Evolutionary conservation across 2,329 filamentous ascomycete species (phyloP), one percentile per base, ranked within the genome.

Genomic region (Ophiostoma perfectum): DNA sequence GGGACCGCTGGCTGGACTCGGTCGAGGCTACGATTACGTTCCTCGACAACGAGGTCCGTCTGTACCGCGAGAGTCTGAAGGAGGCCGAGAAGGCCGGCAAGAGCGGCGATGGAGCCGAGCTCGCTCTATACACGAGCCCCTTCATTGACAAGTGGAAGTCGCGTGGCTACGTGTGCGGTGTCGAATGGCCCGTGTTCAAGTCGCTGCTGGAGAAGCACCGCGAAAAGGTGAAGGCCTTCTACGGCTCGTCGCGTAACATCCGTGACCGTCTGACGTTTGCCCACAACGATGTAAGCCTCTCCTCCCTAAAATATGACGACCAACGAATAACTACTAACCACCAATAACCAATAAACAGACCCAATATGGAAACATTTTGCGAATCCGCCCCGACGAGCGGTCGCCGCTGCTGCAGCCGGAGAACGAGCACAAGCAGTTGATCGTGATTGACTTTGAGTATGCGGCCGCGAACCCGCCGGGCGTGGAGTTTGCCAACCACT

Each of bases 371-470:
- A 99, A 99, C 76, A 95, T 99, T 71, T 87, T 99, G 65, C 92
- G 93, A 49, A 78, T 89, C 65, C 81, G 82, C 2, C 86, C 86
- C 2, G 83, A 88, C 68, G 86, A 92, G 72, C 89, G 93, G 73
- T 97, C 93, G 0, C 95, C 94, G 0, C 85, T 98, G 7, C 84
- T 97, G 11, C 86, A 95, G 65, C 93, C 95, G 0, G 88, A 91
- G 69, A 98, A 98, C 78, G 88, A 94, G 73, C 95, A 99, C 80
- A 98, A 96, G 78, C 94, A 96, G 78, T 86, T 99, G 14, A 86
- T 98, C 16, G 95, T 99, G 72, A 99, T 99, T 75, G 95, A 99
- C 77, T 99, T 99, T 75, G 95, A 99, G 76, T 99, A 99, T 76
- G 91, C 95, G 1, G 93, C 89, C 2, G 93, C 94, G 69, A 99